These are phyloP conservation scores for Populus trichocarpa DNA, from an alignment of 441 rosid genomes.

Conservation along the genomic window DNA sequence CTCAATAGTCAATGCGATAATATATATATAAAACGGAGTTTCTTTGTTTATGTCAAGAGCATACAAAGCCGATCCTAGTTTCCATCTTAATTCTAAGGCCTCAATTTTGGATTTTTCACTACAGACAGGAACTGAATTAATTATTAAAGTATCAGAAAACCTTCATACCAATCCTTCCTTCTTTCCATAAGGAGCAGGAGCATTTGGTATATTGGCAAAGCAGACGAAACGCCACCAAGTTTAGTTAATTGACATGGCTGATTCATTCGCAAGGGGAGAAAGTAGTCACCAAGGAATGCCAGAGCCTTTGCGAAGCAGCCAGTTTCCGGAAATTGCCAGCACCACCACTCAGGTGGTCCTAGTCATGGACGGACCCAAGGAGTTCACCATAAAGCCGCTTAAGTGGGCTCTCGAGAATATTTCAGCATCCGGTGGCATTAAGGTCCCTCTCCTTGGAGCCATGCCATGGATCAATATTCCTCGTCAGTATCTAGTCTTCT, in stretches of 20 bases:
- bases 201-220: neutral
- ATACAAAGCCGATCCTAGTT: slow-evolving; percentile 1
- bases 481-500: slow-evolving; percentile 21
- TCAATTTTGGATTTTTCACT: neutral
- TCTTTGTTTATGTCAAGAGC: slow-evolving; percentile 1
- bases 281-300: neutral
- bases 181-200: neutral
- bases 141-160: neutral
- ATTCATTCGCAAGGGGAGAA: slow-evolving; percentile 11
- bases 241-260: slow-evolving; percentile 3
- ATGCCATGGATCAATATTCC: slow-evolving; percentile 63
- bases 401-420: slow-evolving; percentile 49
- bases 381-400: slow-evolving; percentile 35
- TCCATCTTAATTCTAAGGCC: neutral
- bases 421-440: slow-evolving; percentile 18
- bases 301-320: slow-evolving; percentile 1
- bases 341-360: slow-evolving; percentile 32
- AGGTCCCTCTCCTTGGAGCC: slow-evolving; percentile 41
- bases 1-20: neutral
- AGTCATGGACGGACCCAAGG: slow-evolving; percentile 48
- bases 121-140: neutral
- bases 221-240: neutral
- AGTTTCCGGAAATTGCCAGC: slow-evolving; percentile 21
- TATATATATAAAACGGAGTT: neutral
- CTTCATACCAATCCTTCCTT: neutral